Conservation (phyloP, 148 eudicot species). For the Cornus kousa region DNA sequence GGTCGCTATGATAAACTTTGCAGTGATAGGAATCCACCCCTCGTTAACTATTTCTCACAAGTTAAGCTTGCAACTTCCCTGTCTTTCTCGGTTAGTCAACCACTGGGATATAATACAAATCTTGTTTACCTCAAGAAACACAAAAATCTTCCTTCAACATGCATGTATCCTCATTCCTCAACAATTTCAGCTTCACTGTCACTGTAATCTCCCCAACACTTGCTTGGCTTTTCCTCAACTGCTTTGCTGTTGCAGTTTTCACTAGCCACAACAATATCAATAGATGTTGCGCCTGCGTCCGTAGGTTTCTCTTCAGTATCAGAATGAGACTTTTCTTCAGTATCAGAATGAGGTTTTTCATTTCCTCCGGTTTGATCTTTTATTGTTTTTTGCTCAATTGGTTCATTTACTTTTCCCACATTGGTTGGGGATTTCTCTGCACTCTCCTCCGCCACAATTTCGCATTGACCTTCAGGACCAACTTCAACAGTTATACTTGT, state of each 20-base stretch:
- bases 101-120: not conserved
- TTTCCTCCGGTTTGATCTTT: slow-evolving; percentile 22
- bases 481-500: slow-evolving; percentile 34
- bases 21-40: not conserved
- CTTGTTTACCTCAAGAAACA: not conserved
- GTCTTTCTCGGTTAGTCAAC: not conserved
- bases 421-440: slow-evolving; percentile 16
- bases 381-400: slow-evolving; percentile 17
- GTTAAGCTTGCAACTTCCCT: not conserved
- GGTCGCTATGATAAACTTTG: not conserved
- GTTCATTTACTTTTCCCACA: slow-evolving; percentile 4
- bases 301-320: slow-evolving; percentile 28
- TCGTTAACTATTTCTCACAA: not conserved
- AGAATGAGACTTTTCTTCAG: slow-evolving; percentile 23
- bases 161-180: slow-evolving; percentile 37
- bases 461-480: slow-evolving; percentile 22
- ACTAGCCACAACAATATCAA: slow-evolving; percentile 14
- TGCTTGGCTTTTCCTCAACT: slow-evolving; percentile 41
- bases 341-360: slow-evolving; percentile 21
- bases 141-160: slow-evolving; percentile 31
- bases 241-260: slow-evolving; percentile 21
- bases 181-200: slow-evolving; percentile 58
- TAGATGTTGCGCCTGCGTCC: slow-evolving; percentile 14
- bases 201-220: slow-evolving; percentile 85
- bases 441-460: slow-evolving; percentile 21